Evolutionary conservation across 2,329 filamentous ascomycete genomes (phyloP).

Genomic region (Acarospora socialis): DNA sequence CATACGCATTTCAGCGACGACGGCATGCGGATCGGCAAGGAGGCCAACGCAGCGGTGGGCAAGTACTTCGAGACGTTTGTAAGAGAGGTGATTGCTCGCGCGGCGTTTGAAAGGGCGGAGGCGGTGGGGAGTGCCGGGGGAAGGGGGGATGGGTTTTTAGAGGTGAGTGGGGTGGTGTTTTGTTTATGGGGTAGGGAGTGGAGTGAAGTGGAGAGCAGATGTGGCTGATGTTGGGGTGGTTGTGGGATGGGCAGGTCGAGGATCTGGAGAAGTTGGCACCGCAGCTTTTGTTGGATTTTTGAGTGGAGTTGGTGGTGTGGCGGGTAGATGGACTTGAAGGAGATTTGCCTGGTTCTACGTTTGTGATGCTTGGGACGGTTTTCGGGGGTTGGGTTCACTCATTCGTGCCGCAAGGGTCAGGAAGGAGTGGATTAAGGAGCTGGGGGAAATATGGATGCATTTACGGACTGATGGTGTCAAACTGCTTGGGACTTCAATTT

Average conservation of each 20-base stretch:
- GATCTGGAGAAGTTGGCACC: constrained; percentile 80
- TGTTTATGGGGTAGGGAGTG: neutral
- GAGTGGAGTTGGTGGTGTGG: no score
- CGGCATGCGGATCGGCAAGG: constrained; percentile 57
- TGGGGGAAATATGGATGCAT: no score
- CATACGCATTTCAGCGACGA: constrained; percentile 64
- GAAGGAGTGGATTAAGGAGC: no score
- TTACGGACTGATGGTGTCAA: no score
- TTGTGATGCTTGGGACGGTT: no score
- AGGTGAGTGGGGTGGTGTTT: constrained; percentile 39
- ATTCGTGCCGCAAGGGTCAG: no score
- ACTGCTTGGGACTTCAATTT: no score
- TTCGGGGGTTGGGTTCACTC: no score
- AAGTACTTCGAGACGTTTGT: constrained; percentile 90
- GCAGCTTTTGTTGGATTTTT: constrained; percentile 77
- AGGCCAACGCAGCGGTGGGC: constrained; percentile 61
- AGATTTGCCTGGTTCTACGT: no score
- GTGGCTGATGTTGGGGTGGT: constrained; percentile 10
- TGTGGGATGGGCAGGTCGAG: constrained; percentile 46
- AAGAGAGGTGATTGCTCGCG: constrained; percentile 70
- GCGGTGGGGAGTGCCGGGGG: constrained; percentile 21
- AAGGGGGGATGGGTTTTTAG: constrained; percentile 48
- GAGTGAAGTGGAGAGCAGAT: neutral
- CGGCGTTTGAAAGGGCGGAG: constrained; percentile 52
- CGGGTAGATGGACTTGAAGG: no score